phyloP scores from a whole-genome alignment of 805 yeast genomes.

The Cyberlindnera euphorbiae region DNA sequence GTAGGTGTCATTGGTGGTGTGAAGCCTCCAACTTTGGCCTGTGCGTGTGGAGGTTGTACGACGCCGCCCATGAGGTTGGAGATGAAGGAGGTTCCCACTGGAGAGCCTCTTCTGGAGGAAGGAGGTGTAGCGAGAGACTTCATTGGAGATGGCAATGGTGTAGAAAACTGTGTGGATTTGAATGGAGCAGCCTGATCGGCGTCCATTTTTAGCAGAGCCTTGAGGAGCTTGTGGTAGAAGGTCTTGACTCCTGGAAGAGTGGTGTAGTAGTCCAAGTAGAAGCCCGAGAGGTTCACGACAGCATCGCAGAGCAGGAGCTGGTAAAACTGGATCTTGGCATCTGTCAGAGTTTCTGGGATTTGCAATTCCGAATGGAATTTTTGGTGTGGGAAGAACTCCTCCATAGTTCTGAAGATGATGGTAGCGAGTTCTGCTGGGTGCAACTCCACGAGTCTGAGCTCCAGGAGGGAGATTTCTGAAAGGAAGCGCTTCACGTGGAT shows the following conservation, averaged over 20 bases:
- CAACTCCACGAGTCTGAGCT: constrained; percentile 38
- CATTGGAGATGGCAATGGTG: constrained; percentile 16
- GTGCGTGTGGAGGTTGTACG: constrained; percentile 8
- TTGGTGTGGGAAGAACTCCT: constrained; percentile 8
- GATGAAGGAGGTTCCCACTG: constrained; percentile 17
- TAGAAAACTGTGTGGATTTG: constrained; percentile 9
- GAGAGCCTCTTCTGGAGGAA: constrained; percentile 26
- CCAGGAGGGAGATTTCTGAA: constrained; percentile 44
- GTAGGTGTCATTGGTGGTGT: constrained; percentile 24
- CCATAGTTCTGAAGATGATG: constrained; percentile 19
- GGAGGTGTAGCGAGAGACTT: constrained; percentile 23
- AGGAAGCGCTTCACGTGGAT: constrained; percentile 46
- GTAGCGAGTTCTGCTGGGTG: constrained; percentile 27
- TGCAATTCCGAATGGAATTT: constrained; percentile 15
- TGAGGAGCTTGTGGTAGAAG: constrained; percentile 15
- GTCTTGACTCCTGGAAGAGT: constrained; percentile 14
- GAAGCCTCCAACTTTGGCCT: constrained; percentile 5
- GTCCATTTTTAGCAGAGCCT: constrained; percentile 11
- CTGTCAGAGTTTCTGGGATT: constrained; percentile 10
- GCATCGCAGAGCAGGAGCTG: constrained; percentile 11
- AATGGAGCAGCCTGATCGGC: constrained; percentile 8
- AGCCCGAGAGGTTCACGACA: constrained; percentile 10
- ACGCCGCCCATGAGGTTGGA: constrained; percentile 10
- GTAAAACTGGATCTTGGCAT: constrained; percentile 6
- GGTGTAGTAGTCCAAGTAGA: constrained; percentile 12